phyloP scores from a whole-genome alignment of 805 yeast species.

The Scheffersomyces lignosus region DNA sequence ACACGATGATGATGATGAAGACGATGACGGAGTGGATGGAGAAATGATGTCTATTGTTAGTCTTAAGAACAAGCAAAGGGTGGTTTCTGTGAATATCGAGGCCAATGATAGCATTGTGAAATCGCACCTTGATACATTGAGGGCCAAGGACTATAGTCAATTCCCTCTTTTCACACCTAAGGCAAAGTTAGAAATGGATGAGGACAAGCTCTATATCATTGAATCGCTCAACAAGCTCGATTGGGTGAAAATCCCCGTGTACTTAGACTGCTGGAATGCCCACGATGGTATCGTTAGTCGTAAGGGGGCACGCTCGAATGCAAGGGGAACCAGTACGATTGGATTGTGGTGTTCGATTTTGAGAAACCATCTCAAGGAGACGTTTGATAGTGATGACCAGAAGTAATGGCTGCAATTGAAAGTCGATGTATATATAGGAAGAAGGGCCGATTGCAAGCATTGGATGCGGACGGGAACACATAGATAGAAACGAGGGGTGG shows the following conservation, averaged over 20 bases:
- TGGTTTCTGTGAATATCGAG: slow-evolving; percentile 19
- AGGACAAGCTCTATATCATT: slow-evolving; percentile 42
- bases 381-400: slow-evolving; percentile 1
- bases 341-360: slow-evolving; percentile 49
- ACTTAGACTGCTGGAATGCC: slow-evolving; percentile 70
- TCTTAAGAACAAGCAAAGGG: slow-evolving; percentile 9
- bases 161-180: slow-evolving; percentile 31
- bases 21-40: slow-evolving; percentile 1
- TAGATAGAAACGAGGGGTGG: too few relatives aligned
- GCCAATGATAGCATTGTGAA: slow-evolving; percentile 24
- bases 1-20: slow-evolving; percentile 5
- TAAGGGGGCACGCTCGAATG: slow-evolving; percentile 53
- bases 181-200: slow-evolving; percentile 31
- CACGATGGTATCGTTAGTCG: slow-evolving; percentile 88
- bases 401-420: too few relatives aligned
- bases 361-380: slow-evolving; percentile 24
- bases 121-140: slow-evolving; percentile 15
- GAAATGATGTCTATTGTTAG: background rate
- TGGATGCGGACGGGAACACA: too few relatives aligned
- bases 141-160: slow-evolving; percentile 12
- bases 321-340: slow-evolving; percentile 53
- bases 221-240: slow-evolving; percentile 58
- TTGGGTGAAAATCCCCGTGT: slow-evolving; percentile 80
- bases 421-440: too few relatives aligned
- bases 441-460: too few relatives aligned